Base-by-base conservation (phyloP, 2,329 filamentous ascomycete species). In the Colletotrichum cuscutae region DNA sequence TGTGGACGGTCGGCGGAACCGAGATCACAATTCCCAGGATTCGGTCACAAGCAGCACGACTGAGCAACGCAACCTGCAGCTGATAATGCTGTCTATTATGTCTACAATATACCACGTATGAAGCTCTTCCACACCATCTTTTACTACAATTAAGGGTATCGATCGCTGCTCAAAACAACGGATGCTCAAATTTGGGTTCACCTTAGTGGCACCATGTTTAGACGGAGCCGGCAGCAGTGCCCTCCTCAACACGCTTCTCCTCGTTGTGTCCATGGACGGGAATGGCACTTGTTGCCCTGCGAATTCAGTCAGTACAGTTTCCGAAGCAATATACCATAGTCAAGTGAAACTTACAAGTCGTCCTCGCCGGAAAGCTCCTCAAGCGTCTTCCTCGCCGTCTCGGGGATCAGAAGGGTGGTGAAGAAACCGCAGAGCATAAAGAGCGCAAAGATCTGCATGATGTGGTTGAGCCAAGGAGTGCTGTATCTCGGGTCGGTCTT, bases 351-450 rank as follows among this genome's bases (percentile, higher is more conserved):
- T 66, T 26, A 74, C 73, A 73, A 24, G 28, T 74, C 73, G n/a
- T 73, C 73, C 37, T 74, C 87, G 74, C 86, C 86, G 19, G 86
- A 86, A 3, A 89, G 81, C 66, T 87, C 85, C 75, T 89, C 87
- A 5, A 89, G 81, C 56, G 81, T 85, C 77, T 86, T 87, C 1
- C 77, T 80, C 79, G 24, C 80, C 81, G 56, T 71, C 72, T 77
- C 88, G 84, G 4, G 85, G 76, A 68, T 88, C 83, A 6, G 86
- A 86, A 28, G 88, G 77, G 71, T 87, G 87, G 71, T 73, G 9
- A 54, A 57, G 70, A 73, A 73, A 24, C 4, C 85, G 84, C 86
- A 86, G 87, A 24, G 86, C 86, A 77, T 83, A 87, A 56, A 88
- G 74, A 57, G 86, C 84, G 6, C 87, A 86, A 22, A 86, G 77